phyloP scores from a whole-genome alignment of 352 stramenopile genomes.

The Pelagophyceae sp. region DNA sequence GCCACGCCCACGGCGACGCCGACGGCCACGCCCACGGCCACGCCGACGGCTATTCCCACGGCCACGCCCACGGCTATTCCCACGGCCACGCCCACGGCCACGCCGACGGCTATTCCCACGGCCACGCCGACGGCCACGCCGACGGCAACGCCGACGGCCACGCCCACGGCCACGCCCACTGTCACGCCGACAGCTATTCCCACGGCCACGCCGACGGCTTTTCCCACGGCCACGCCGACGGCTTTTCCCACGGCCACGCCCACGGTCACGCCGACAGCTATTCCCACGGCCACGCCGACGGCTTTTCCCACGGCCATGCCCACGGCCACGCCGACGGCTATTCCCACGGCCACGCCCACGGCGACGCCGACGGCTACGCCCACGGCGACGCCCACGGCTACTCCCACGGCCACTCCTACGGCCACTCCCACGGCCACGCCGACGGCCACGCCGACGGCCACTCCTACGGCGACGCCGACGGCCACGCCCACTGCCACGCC shows the following conservation, averaged over 20 bases:
- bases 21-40: neutral
- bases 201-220: no score
- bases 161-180: neutral
- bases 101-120: neutral
- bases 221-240: no score
- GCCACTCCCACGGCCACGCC: neutral
- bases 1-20: neutral
- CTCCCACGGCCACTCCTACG: no score
- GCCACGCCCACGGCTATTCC: neutral
- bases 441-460: neutral
- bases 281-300: no score
- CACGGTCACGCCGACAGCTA: no score
- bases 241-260: no score
- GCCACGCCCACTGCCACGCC: no score
- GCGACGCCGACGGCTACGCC: neutral
- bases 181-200: neutral
- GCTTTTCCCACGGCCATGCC: neutral
- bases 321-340: neutral
- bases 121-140: neutral
- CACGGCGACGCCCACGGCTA: neutral
- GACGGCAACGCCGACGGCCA: neutral
- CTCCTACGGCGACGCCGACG: neutral
- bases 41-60: neutral
- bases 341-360: neutral
- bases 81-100: neutral